Conservation (phyloP, 2,329 filamentous ascomycete species). For the Trichophaea hybrida region DNA sequence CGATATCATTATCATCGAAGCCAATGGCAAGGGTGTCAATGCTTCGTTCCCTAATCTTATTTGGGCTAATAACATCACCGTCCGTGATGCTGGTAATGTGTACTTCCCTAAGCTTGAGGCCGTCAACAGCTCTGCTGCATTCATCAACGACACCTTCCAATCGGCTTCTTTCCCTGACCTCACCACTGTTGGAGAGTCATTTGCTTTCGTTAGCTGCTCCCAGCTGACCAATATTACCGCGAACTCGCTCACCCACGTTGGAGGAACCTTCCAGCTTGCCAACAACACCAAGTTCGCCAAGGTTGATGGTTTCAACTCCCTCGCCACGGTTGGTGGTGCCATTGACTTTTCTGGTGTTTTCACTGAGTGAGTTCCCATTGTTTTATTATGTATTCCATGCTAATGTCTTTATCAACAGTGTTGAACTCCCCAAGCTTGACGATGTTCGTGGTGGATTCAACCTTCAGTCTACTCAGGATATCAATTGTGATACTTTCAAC, state of each 20-base stretch:
- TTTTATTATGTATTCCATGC: not conserved
- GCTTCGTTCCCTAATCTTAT: slow-evolving; percentile 65
- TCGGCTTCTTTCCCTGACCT: slow-evolving; percentile 53
- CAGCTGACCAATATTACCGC: slow-evolving; percentile 60
- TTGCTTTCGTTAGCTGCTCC: slow-evolving; percentile 51
- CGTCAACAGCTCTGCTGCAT: slow-evolving; percentile 66
- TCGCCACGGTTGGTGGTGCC: slow-evolving; percentile 61
- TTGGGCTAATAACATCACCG: slow-evolving; percentile 65
- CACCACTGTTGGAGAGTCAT: slow-evolving; percentile 47
- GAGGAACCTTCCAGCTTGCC: slow-evolving; percentile 68
- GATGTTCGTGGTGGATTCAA: slow-evolving; percentile 60
- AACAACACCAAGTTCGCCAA: slow-evolving; percentile 67
- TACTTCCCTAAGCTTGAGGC: slow-evolving; percentile 54
- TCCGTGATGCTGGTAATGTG: slow-evolving; percentile 65
- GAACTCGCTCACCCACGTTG: slow-evolving; percentile 51
- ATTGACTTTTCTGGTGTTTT: slow-evolving; percentile 78
- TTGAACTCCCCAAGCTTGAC: slow-evolving; percentile 51
- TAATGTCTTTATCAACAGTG: slow-evolving; percentile 39
- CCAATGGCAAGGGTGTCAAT: slow-evolving; percentile 56
- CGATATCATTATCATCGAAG: slow-evolving; percentile 54
- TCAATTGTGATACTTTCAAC: slow-evolving; percentile 44
- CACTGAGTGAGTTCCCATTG: slow-evolving; percentile 47
- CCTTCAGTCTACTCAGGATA: slow-evolving; percentile 50
- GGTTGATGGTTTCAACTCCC: slow-evolving; percentile 52
- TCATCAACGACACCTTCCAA: slow-evolving; percentile 63